Percentiles rank a stretch among this genome's conserved stretches.
phyloP scores from a whole-genome alignment of 352 stramenopile species.

The Phytophthora hibernalis region DNA sequence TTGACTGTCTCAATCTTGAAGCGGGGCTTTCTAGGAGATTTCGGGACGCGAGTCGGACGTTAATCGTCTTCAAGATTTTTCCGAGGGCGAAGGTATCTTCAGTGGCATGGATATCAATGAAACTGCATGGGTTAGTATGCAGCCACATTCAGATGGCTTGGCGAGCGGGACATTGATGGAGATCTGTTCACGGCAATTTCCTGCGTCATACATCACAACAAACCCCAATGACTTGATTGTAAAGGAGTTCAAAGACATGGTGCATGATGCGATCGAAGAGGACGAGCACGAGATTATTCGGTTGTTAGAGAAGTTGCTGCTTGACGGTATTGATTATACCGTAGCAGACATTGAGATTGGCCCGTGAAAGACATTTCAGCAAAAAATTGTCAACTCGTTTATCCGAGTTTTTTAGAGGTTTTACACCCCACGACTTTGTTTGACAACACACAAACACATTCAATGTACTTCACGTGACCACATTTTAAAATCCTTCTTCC shows the following conservation, averaged over 20 bases:
- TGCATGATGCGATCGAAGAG: constrained; percentile 4
- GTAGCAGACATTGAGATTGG: background rate
- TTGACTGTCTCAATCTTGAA: constrained; percentile 23
- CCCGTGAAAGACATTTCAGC: too few species aligned
- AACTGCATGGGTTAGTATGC: constrained; percentile 41
- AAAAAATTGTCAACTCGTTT: too few species aligned
- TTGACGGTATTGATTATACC: constrained; percentile 11
- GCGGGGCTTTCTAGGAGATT: constrained; percentile 29
- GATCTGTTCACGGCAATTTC: constrained; percentile 13
- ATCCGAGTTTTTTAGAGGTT: too few species aligned
- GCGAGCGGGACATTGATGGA: constrained; percentile 8
- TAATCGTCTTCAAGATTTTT: constrained; percentile 49
- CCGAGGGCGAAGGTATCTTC: constrained; percentile 33
- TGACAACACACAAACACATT: too few species aligned
- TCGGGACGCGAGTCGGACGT: constrained; percentile 40
- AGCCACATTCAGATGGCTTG: constrained; percentile 1
- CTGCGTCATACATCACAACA: background rate
- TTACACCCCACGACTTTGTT: too few species aligned
- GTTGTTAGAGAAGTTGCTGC: constrained; percentile 2
- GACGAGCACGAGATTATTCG: background rate
- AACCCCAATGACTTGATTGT: background rate
- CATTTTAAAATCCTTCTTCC: too few species aligned
- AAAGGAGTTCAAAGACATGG: constrained; percentile 6
- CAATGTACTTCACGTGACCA: too few species aligned
- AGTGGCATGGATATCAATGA: constrained; percentile 53